phyloP scores from a whole-genome alignment of 2,329 filamentous ascomycete genomes.

The Fusarium sublunatum region DNA sequence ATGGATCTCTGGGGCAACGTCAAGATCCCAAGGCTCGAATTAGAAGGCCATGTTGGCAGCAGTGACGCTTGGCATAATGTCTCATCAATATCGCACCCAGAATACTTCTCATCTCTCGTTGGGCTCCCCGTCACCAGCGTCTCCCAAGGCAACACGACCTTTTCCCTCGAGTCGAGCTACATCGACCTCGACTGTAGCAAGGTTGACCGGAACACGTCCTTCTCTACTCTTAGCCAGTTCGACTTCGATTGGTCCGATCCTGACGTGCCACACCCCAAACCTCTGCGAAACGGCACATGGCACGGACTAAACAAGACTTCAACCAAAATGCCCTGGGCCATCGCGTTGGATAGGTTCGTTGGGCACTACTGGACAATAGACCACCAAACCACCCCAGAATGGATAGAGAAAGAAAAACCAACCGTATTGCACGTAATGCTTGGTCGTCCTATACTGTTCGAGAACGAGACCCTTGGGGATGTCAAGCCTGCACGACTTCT shows the following conservation, averaged over 20 bases:
- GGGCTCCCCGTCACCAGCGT: constrained; percentile 12
- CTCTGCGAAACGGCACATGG: constrained; percentile 15
- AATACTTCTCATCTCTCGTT: constrained; percentile 13
- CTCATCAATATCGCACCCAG: background rate
- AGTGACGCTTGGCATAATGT: background rate
- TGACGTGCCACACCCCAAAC: no score
- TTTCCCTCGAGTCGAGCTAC: constrained; percentile 24
- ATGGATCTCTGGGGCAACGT: constrained; percentile 28
- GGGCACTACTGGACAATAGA: background rate
- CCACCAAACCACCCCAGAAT: background rate
- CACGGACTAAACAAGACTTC: constrained; percentile 2
- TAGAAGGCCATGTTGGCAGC: background rate
- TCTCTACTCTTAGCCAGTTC: background rate
- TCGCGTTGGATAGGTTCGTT: constrained; percentile 12
- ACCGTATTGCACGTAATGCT: no score
- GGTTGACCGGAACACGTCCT: no score
- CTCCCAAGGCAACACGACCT: constrained; percentile 7
- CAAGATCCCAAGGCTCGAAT: constrained; percentile 16
- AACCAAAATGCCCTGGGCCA: constrained; percentile 1
- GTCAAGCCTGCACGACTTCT: background rate
- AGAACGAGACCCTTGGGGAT: constrained; percentile 9
- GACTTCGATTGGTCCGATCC: background rate
- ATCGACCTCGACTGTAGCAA: constrained; percentile 10
- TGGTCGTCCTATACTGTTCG: background rate
- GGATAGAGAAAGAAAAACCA: background rate